Conservation (phyloP, 768 basidiomycete species). For the Pulveroboletus sp. region DNA sequence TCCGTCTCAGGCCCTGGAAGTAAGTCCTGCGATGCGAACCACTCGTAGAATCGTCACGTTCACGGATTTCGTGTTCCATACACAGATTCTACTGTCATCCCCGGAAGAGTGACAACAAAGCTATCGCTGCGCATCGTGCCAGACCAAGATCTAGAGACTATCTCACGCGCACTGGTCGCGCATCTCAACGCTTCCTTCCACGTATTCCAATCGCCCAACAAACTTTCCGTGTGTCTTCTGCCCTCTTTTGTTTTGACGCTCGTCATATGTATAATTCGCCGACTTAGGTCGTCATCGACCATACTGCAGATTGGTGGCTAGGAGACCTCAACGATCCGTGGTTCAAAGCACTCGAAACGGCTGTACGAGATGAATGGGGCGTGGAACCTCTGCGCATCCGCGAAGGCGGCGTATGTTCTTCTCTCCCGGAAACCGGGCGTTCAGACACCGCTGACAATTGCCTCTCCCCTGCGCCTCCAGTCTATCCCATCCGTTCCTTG, state of each 20-base stretch:
- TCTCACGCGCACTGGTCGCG: slow-evolving; percentile 55
- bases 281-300: slow-evolving; percentile 66
- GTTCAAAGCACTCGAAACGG: slow-evolving; percentile 80
- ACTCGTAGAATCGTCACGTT: background rate
- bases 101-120: slow-evolving; percentile 75
- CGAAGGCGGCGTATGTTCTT: slow-evolving; percentile 75
- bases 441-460: background rate
- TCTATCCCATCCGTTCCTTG: slow-evolving; percentile 93
- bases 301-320: slow-evolving; percentile 95
- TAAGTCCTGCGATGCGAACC: slow-evolving; percentile 31
- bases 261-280: background rate
- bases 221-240: slow-evolving; percentile 48
- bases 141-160: slow-evolving; percentile 75
- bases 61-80: background rate
- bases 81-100: slow-evolving; percentile 87
- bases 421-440: background rate
- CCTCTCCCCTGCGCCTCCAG: slow-evolving; percentile 33
- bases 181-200: slow-evolving; percentile 59
- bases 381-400: slow-evolving; percentile 80
- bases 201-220: slow-evolving; percentile 61
- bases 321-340: slow-evolving; percentile 80
- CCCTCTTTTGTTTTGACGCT: background rate
- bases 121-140: slow-evolving; percentile 92
- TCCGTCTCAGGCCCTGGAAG: slow-evolving; percentile 78
- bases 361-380: slow-evolving; percentile 85